Conservation (phyloP, 768 basidiomycete genomes). For the Auricularia cornea region DNA sequence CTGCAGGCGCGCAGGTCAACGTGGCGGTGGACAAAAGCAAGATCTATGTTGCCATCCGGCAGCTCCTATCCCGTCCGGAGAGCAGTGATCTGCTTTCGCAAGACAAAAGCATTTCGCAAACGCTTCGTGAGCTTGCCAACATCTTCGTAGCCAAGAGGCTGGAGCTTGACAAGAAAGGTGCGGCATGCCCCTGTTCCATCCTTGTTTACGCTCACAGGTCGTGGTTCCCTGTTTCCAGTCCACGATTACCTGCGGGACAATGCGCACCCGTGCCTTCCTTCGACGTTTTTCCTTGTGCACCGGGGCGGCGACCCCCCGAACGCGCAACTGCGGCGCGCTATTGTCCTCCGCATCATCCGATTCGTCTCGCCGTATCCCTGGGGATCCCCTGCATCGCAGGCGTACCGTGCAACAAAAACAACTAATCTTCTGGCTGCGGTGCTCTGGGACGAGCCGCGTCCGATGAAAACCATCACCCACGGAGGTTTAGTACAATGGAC, state of each 20-base stretch:
- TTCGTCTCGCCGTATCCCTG: slow-evolving; percentile 68
- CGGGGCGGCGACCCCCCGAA: slow-evolving; percentile 10
- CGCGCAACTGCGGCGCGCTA: slow-evolving; percentile 10
- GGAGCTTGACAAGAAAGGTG: slow-evolving; percentile 19
- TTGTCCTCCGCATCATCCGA: slow-evolving; percentile 45
- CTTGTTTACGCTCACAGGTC: slow-evolving; percentile 15
- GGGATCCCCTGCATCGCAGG: slow-evolving; percentile 62
- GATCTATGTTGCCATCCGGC: background rate
- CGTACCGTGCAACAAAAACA: slow-evolving; percentile 38
- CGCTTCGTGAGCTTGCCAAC: no score
- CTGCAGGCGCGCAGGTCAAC: no score
- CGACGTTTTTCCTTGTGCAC: slow-evolving; percentile 24
- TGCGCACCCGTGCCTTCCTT: slow-evolving; percentile 29
- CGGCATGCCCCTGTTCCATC: no score
- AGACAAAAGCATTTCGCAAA: no score
- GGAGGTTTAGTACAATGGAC: slow-evolving; percentile 61
- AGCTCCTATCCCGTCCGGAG: no score
- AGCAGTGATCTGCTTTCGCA: no score
- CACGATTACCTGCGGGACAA: background rate
- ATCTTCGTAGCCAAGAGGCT: no score
- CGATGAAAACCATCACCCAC: slow-evolving; percentile 14
- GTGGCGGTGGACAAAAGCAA: slow-evolving; percentile 2
- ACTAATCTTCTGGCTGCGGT: slow-evolving; percentile 39
- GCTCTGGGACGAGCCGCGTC: slow-evolving; percentile 33
- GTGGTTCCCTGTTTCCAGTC: slow-evolving; percentile 42